These are phyloP conservation scores for Trichoderma semiorbis DNA, from an alignment of 2,329 filamentous ascomycete genomes.

Conservation along the genomic window DNA sequence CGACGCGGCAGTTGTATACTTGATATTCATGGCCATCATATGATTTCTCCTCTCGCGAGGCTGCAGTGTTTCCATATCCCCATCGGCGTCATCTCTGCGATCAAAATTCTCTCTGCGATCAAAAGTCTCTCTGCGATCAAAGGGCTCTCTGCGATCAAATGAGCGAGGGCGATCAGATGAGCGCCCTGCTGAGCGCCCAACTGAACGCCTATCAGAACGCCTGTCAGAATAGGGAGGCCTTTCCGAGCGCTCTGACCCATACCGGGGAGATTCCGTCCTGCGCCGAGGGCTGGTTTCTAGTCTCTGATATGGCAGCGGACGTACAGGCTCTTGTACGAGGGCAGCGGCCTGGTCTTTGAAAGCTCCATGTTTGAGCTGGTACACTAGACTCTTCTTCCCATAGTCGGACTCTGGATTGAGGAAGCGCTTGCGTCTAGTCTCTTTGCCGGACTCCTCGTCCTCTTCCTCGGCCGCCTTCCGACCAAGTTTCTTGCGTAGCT, in stretches of 20 bases:
- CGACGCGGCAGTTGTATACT: conserved; percentile 78
- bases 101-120: neutral
- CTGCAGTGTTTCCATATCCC: conserved; percentile 5
- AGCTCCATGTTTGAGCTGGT: conserved; percentile 47
- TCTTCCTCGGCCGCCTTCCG: conserved; percentile 36
- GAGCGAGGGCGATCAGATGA: neutral
- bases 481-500: conserved; percentile 52
- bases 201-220: neutral
- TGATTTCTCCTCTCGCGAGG: conserved; percentile 26
- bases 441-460: conserved; percentile 33
- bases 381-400: conserved; percentile 56
- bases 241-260: neutral
- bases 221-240: neutral
- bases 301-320: conserved; percentile 16
- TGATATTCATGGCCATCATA: conserved; percentile 38
- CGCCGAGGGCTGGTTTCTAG: neutral
- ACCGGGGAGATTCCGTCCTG: neutral
- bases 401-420: conserved; percentile 47
- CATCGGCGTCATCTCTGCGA: neutral
- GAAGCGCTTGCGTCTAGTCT: conserved; percentile 51
- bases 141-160: neutral
- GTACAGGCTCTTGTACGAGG: conserved; percentile 28
- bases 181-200: neutral
- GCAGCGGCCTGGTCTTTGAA: conserved; percentile 29
- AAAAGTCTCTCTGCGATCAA: neutral